These are phyloP conservation scores for Singerocomus inundabilis DNA, from an alignment of 1,284 basidiomycete genomes.

Conservation along the genomic window DNA sequence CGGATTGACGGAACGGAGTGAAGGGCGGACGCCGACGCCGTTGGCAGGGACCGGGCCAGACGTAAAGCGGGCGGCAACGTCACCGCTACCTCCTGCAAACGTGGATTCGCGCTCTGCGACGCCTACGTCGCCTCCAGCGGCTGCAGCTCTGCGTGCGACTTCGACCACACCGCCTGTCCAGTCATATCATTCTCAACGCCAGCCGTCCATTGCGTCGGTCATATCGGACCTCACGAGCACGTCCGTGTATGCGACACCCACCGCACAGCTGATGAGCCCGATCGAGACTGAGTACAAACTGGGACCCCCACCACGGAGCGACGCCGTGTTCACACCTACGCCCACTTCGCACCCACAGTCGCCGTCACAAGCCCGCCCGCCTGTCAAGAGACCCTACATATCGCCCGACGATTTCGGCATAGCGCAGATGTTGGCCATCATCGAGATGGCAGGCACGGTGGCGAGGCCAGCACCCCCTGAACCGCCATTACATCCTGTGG, in stretches of 20 bases:
- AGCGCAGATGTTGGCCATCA: slow-evolving; percentile 78
- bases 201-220: slow-evolving; percentile 64
- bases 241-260: slow-evolving; percentile 51
- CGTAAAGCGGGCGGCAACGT: slow-evolving; percentile 24
- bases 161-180: slow-evolving; percentile 42
- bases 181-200: slow-evolving; percentile 36
- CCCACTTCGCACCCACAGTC: slow-evolving; percentile 5
- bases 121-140: slow-evolving; percentile 23
- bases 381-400: slow-evolving; percentile 46
- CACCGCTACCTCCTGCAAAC: slow-evolving; percentile 22
- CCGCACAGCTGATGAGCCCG: slow-evolving; percentile 34
- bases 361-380: background rate
- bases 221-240: slow-evolving; percentile 50
- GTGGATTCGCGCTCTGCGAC: slow-evolving; percentile 34
- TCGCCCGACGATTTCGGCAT: slow-evolving; percentile 84
- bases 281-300: slow-evolving; percentile 22
- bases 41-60: slow-evolving; percentile 20
- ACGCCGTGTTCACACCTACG: slow-evolving; percentile 28
- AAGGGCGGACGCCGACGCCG: slow-evolving; percentile 32
- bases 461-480: slow-evolving; percentile 19
- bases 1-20: slow-evolving; percentile 28
- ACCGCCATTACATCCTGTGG: slow-evolving; percentile 55
- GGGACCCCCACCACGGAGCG: slow-evolving; percentile 28
- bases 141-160: slow-evolving; percentile 23
- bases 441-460: slow-evolving; percentile 58